These are phyloP conservation scores for Austroboletus festivus DNA, from an alignment of 768 basidiomycete species.

Conservation along the genomic window DNA sequence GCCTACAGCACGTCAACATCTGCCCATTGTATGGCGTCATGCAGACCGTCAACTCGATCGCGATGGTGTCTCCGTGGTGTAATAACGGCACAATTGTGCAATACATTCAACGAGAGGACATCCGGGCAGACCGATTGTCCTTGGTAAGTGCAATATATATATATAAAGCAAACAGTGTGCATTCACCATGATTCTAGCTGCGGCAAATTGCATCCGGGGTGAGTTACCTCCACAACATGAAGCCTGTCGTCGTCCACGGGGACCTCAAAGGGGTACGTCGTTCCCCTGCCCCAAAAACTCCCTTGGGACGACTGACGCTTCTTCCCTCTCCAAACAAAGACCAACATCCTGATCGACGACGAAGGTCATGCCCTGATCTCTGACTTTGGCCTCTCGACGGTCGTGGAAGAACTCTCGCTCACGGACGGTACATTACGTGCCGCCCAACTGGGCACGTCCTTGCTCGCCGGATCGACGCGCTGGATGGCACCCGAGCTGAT, in stretches of 20 bases:
- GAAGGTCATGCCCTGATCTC: constrained; percentile 53
- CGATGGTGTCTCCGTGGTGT: constrained; percentile 67
- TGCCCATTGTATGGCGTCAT: constrained; percentile 54
- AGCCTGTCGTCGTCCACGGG: constrained; percentile 55
- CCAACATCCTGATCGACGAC: constrained; percentile 55
- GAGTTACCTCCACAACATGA: constrained; percentile 52
- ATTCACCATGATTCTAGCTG: constrained; percentile 36
- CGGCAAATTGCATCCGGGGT: constrained; percentile 56
- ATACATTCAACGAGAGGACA: constrained; percentile 44
- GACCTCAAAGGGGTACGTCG: constrained; percentile 57
- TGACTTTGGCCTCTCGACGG: constrained; percentile 60
- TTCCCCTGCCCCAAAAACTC: neutral
- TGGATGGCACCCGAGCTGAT: constrained; percentile 57
- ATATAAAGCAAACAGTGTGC: too few relatives aligned
- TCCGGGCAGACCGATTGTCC: constrained; percentile 41
- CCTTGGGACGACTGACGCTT: neutral
- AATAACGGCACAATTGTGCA: constrained; percentile 52
- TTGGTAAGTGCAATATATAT: constrained; percentile 51
- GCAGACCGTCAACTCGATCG: constrained; percentile 48
- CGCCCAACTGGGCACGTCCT: constrained; percentile 28
- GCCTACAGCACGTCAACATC: constrained; percentile 53
- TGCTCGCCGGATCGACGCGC: constrained; percentile 34
- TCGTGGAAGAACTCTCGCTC: constrained; percentile 50
- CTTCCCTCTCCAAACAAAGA: constrained; percentile 29
- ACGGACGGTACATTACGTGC: constrained; percentile 21